Evolutionary conservation across 202 grass and related monocot genomes (phyloP), one percentile per base, ranked within the genome.

Genomic region (Sporobolus alterniflorus): DNA sequence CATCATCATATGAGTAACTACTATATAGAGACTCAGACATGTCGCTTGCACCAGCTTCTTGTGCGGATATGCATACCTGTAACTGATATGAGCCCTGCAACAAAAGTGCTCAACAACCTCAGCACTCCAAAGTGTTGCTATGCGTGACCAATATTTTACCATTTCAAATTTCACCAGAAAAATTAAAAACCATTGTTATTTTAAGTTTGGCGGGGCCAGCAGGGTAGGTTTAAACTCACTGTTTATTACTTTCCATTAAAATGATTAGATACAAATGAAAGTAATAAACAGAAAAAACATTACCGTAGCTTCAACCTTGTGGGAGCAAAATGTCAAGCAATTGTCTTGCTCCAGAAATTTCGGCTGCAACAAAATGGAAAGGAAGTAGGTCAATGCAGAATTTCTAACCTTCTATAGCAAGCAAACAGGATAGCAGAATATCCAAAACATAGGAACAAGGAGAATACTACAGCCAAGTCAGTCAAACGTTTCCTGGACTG

Each of bases 21-120:
- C 82, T 87, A 82, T 99, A 99, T 36, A 89, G 91, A 83, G 93
- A 82, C 61, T 82, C 68, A 17, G 83, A 96, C 76, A 87, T 82
- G 30, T 92, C 88, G 73, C 61, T 92, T 83, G 96, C 93, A 69
- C 93, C 93, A 81, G 71, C 91, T 83, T 94, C 91, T 92, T 96
- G 93, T 64, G 89, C 93, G 57, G 80, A 94, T 87, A 99, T 90
- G 71, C 71, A 89, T 73, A 99, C 83, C 92, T 96, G 93, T 36
- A 96, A 61, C 70, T 94, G 87, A 90, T 84, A 96, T 82, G 91
- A 80, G 84, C 67, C 94, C 96, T 99, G 73, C 52, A 88, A 85
- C 64, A 82, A 69, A 46, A 78, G 42, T 81, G 43, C 55, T 75
- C 54, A 88, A 59, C 21, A 87, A 84, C 75, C 69, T 87, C 72